phyloP scores from a whole-genome alignment of 306 rosid genomes.

The Citrullus colocynthis region DNA sequence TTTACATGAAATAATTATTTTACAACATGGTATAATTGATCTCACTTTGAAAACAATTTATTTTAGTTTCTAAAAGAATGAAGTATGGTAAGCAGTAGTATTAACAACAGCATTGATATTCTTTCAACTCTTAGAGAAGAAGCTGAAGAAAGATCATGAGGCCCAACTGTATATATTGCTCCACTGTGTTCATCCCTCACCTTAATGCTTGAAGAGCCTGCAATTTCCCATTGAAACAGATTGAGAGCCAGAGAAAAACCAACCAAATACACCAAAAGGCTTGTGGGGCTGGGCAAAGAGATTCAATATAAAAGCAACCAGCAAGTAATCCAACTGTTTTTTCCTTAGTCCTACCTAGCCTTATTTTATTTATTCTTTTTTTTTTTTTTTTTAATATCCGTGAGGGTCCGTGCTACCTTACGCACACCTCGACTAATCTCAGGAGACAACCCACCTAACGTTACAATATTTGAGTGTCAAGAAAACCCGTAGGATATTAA shows the following conservation, averaged over 20 bases:
- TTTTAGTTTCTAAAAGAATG: conserved; percentile 1
- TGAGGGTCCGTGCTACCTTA: too few species aligned
- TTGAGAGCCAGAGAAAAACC: background rate
- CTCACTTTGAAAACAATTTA: background rate
- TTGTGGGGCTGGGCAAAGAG: background rate
- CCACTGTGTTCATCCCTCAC: conserved; percentile 58
- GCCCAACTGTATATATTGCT: conserved; percentile 40
- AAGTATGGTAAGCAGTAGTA: background rate
- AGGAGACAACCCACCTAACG: too few species aligned
- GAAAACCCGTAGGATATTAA: too few species aligned
- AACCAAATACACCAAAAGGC: background rate
- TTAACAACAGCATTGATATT: background rate
- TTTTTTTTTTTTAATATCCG: too few species aligned
- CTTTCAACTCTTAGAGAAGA: background rate
- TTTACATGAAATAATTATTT: background rate
- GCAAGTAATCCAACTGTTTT: background rate
- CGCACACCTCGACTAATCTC: too few species aligned
- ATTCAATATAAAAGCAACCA: background rate
- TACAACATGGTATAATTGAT: background rate
- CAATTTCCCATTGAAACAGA: background rate
- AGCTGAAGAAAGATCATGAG: conserved; percentile 35
- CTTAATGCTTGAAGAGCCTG: conserved; percentile 72
- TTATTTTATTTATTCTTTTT: background rate
- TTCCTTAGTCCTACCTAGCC: background rate
- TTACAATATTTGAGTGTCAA: too few species aligned